phyloP scores from a whole-genome alignment of 2,329 filamentous ascomycete genomes.

The Sporothrix curviconia region DNA sequence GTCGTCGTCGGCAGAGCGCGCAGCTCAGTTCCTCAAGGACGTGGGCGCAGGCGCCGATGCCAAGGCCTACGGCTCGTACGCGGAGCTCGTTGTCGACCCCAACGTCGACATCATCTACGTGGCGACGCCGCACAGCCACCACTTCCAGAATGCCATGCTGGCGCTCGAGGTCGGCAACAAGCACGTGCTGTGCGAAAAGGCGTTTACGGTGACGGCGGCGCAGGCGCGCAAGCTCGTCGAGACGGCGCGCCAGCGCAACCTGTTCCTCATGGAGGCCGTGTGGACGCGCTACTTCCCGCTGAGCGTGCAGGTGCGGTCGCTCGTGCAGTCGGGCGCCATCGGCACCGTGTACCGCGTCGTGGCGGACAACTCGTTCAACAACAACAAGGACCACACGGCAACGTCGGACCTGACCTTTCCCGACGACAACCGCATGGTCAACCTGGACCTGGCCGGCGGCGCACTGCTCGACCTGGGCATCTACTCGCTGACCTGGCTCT shows the following conservation, averaged over 20 bases:
- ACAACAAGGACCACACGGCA: constrained; percentile 43
- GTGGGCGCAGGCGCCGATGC: constrained; percentile 59
- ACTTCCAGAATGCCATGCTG: constrained; percentile 88
- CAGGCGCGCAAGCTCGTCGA: constrained; percentile 68
- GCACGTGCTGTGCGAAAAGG: constrained; percentile 85
- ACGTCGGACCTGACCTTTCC: constrained; percentile 43
- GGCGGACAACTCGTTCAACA: constrained; percentile 56
- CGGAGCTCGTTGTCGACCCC: constrained; percentile 70
- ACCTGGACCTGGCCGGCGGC: constrained; percentile 74
- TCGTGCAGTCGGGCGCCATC: constrained; percentile 49
- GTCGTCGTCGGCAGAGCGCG: constrained; percentile 63
- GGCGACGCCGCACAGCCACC: constrained; percentile 84
- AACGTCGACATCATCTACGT: constrained; percentile 83
- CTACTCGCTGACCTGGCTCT: constrained; percentile 85
- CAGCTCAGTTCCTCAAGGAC: constrained; percentile 64
- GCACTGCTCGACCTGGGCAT: constrained; percentile 79
- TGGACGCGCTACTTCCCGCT: constrained; percentile 88
- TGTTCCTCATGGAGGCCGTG: constrained; percentile 80
- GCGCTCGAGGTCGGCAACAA: constrained; percentile 70
- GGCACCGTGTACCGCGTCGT: constrained; percentile 56
- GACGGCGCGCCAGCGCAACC: constrained; percentile 63
- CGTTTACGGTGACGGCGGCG: constrained; percentile 75
- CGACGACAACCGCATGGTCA: constrained; percentile 69
- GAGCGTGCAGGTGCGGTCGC: constrained; percentile 65
- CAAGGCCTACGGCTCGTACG: constrained; percentile 72